A percentile compares a stretch with the other conserved stretches of the same genome.
Conservation (phyloP, 1,139 yeast genomes). For the Waltiozyma sp. region DNA sequence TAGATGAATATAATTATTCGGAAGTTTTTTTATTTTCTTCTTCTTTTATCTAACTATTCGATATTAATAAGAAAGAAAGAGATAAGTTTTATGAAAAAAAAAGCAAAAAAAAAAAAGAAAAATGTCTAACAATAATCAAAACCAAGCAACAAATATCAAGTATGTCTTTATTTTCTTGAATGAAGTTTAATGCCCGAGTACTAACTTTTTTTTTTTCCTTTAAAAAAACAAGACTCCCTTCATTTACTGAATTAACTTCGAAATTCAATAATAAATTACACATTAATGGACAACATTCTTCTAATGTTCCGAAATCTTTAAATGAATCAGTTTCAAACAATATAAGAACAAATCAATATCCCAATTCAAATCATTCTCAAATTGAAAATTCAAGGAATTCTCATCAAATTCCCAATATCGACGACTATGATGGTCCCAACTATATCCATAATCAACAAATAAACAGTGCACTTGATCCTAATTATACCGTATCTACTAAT, state of each 20-base stretch:
- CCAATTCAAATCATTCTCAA: too few relatives aligned
- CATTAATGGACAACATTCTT: neutral
- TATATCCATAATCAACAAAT: neutral
- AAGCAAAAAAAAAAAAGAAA: too few relatives aligned
- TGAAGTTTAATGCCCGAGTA: too few relatives aligned
- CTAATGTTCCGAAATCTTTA: neutral
- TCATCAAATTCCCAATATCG: neutral
- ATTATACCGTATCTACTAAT: neutral
- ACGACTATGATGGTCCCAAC: neutral
- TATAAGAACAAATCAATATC: neutral
- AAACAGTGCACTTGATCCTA: neutral
- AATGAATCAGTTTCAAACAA: neutral
- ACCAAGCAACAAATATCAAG: neutral
- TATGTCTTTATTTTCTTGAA: neutral
- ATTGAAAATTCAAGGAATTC: too few relatives aligned
- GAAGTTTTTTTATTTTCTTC: too few relatives aligned
- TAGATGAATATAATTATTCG: too few relatives aligned
- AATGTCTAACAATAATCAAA: neutral
- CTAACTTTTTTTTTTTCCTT: too few relatives aligned
- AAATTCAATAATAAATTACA: conserved; percentile 3
- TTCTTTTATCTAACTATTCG: too few relatives aligned
- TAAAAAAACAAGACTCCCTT: conserved; percentile 17
- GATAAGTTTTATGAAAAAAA: too few relatives aligned
- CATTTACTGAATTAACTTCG: conserved; percentile 15
- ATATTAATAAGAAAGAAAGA: too few relatives aligned